Evolutionary conservation across 164 flowering plant species (phyloP), one percentile per base, ranked within the genome.

Genomic region (Amborella trichopoda): DNA sequence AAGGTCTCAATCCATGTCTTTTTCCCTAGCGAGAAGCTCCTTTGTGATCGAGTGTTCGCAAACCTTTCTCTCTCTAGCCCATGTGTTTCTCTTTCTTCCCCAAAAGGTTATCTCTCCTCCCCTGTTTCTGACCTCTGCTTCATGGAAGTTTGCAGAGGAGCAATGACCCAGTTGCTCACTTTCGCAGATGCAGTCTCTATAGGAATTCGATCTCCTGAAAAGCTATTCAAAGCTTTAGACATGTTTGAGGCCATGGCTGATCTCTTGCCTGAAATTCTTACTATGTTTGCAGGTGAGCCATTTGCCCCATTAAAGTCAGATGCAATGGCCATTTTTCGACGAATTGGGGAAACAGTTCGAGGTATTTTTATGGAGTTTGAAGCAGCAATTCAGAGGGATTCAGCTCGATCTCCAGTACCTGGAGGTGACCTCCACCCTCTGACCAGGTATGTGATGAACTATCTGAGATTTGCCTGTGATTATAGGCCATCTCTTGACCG

Each of bases 281-380:
- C 63, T 0, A 49, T 79, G 18, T 93, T 88, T 46, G 62, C 86
- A 0, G 94, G 88, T 62, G 78, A 67, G 54, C 80, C 72, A 56
- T 37, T 8, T 14, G 27, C 64, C 23, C 25, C 61, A 6, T 62
- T 93, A 11, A 63, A 89, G 28, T 75, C 78, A 14, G 96, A 93
- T 52, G 91, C 95, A 0, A 36, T 48, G 0, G 62, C 76, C 0
- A 75, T 85, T 13, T 77, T 78, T 84, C 88, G 78, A 48, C 70
- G 94, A 19, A 50, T 88, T 5, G 94, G 94, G 0, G 96, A 82
- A 28, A 63, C 87, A 0, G 71, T 83, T 18, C 76, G 83, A 33
- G 95, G 86, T n/a, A 81, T 83, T 18, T 85, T 93, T 42, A 79
- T 85, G 87, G 99, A 93, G 23, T 55, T 93, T 46, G 96, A 93